Conservation (phyloP, 768 basidiomycete genomes). For the Pilatotrama ljubarskyi region DNA sequence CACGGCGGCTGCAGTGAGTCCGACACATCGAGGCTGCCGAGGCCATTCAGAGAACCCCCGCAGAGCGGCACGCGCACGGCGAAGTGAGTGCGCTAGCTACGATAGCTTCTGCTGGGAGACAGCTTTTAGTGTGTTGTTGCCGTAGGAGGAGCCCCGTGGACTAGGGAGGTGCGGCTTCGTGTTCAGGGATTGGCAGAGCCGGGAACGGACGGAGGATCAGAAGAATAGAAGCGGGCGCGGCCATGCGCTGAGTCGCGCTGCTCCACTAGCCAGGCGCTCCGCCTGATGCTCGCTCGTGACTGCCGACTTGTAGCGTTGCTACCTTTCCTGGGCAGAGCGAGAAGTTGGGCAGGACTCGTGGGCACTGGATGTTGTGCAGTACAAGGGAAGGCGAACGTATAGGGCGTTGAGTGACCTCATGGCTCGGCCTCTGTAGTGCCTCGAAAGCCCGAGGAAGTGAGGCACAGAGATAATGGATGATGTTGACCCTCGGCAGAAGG, state of each 20-base stretch:
- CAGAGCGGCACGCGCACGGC: neutral
- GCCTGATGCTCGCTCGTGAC: conserved; percentile 15
- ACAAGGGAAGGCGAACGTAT: neutral
- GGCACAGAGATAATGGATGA: too few species aligned
- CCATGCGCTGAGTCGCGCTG: conserved; percentile 6
- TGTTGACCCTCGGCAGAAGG: too few species aligned
- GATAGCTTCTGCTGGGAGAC: neutral
- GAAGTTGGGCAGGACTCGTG: neutral
- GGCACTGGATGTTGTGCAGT: neutral
- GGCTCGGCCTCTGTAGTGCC: neutral
- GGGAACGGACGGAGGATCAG: conserved; percentile 11
- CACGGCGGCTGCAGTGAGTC: neutral
- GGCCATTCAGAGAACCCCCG: neutral
- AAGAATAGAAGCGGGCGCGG: conserved; percentile 7
- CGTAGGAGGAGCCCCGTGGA: neutral
- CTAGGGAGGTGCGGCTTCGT: neutral
- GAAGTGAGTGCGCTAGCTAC: neutral
- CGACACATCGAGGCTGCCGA: neutral
- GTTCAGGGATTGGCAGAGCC: neutral
- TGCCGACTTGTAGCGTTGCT: neutral
- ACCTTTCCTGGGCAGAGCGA: neutral
- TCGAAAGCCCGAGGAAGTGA: too few species aligned
- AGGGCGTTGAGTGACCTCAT: neutral
- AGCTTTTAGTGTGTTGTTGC: neutral
- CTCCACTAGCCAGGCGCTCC: neutral